Evolutionary conservation across 495 filamentous ascomycete species (phyloP), one percentile per base, ranked within the genome.

Genomic region (Trichoderma gamsii): DNA sequence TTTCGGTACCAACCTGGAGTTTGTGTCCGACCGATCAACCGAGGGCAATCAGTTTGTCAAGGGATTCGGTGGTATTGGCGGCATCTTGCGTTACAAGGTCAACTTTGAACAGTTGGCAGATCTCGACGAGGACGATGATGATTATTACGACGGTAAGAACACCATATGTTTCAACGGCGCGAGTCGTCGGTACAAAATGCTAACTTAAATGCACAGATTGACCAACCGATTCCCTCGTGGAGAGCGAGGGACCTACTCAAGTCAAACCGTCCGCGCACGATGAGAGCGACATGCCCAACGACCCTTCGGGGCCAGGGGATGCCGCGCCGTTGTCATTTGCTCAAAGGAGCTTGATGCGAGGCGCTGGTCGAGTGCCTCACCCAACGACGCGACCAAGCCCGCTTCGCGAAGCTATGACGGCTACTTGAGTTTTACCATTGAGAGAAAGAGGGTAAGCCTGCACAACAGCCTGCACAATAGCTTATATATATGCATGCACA

Each of bases 41-140:
- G 95, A 99, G 79, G 95, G 95, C 75, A 99, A 99, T 80, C 95
- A 99, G 82, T 99, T 99, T 82, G 95, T 99, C 73, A 97, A 97
- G 81, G 95, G 95, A 67, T 99, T 99, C 75, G 95, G 95, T 88
- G 95, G 95, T 73, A 96, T 99, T 72, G 95, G 95, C 69, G 94
- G 94, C 63, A 89, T 99, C 72, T 88, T 99, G 75, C 91, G 95
- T 70, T 99, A 99, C 87, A 98, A 97, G 83, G 91, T 99, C 83
- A 99, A 99, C 83, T 99, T 99, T 83, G 95, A 99, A 81, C 96
- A 99, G 79, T 86, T 99, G 77, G 91, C 90, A 73, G 96, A 99
- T 79, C 86, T 88, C 73, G 89, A 91, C 79, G 94, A 97, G 79
- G 95, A 99, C 79, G 95, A 98, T 83, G 93, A 98, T 75, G 97